A percentile compares a stretch with the other conserved stretches of the same genome.
Conservation (phyloP, 2,329 filamentous ascomycete genomes). For the Ophiosphaerella korrae region DNA sequence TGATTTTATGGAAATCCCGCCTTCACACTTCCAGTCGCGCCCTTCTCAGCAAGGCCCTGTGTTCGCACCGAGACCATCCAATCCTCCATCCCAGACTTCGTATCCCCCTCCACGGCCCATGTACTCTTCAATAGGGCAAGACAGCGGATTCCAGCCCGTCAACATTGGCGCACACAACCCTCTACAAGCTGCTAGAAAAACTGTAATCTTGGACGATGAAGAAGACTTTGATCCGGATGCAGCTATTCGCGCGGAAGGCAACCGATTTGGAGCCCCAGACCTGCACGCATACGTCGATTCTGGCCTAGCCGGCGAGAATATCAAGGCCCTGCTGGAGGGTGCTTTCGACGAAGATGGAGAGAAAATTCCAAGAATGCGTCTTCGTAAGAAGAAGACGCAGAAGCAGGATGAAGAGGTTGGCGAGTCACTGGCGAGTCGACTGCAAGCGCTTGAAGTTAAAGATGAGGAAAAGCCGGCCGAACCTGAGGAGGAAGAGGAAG, state of each 20-base stretch:
- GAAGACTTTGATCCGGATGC: conserved; percentile 56
- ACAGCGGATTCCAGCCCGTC: conserved; percentile 48
- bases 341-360: conserved; percentile 77
- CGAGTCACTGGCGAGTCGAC: conserved; percentile 50
- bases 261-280: conserved; percentile 60
- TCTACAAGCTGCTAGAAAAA: conserved; percentile 43
- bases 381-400: conserved; percentile 51
- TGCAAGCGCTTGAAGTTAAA: conserved; percentile 51
- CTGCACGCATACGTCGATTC: conserved; percentile 70
- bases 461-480: conserved; percentile 53
- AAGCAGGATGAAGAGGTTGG: conserved; percentile 38
- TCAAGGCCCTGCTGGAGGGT: conserved; percentile 82
- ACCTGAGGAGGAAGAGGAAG: conserved; percentile 47
- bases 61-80: conserved; percentile 56
- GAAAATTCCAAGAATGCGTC: conserved; percentile 52
- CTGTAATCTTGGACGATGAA: conserved; percentile 49
- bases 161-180: conserved; percentile 36
- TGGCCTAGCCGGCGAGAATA: conserved; percentile 72
- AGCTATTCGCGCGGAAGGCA: conserved; percentile 51
- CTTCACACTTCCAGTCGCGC: conserved; percentile 40
- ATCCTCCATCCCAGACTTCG: conserved; percentile 51
- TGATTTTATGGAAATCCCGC: conserved; percentile 43
- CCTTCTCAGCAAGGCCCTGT: conserved; percentile 39
- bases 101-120: conserved; percentile 58
- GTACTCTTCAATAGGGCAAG: conserved; percentile 58